Conservation (phyloP, 257 asterid genomes). For the Ligustrum vulgare region DNA sequence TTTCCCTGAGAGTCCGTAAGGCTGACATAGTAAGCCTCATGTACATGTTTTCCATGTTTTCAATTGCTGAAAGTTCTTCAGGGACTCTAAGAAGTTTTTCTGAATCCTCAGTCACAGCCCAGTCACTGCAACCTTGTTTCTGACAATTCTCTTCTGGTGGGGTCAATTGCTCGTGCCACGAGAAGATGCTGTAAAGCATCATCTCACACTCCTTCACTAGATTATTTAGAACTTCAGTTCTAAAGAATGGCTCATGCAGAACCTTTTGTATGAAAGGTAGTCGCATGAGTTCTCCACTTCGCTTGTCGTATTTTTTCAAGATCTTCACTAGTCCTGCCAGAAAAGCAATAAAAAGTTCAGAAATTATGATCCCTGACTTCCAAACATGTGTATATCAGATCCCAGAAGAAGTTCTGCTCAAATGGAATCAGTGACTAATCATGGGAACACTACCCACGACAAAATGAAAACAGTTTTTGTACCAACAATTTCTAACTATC, state of each 20-base stretch:
- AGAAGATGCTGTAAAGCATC: slow-evolving; percentile 57
- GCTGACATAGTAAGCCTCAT: slow-evolving; percentile 64
- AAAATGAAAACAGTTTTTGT: too few relatives aligned
- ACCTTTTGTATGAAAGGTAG: slow-evolving; percentile 70
- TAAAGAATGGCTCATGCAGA: slow-evolving; percentile 62
- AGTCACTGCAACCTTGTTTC: slow-evolving; percentile 28
- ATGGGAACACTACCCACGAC: not conserved
- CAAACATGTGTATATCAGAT: not conserved
- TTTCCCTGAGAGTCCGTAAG: slow-evolving; percentile 53
- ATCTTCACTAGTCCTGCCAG: slow-evolving; percentile 73
- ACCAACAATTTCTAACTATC: not conserved
- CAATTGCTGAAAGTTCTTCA: slow-evolving; percentile 53
- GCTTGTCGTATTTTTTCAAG: slow-evolving; percentile 75
- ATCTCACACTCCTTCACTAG: slow-evolving; percentile 70
- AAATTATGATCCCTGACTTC: not conserved
- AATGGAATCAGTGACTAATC: not conserved
- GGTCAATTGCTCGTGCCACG: slow-evolving; percentile 38
- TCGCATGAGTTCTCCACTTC: slow-evolving; percentile 62
- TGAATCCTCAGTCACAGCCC: slow-evolving; percentile 21
- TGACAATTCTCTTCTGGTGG: slow-evolving; percentile 36
- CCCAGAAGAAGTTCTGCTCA: not conserved
- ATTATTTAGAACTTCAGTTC: slow-evolving; percentile 52
- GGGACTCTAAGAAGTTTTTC: slow-evolving; percentile 45
- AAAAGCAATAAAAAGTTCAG: slow-evolving; percentile 18
- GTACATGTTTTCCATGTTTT: slow-evolving; percentile 61